These are phyloP conservation scores for Yamadazyma olivae DNA, from an alignment of 805 yeast species.

Conservation along the genomic window DNA sequence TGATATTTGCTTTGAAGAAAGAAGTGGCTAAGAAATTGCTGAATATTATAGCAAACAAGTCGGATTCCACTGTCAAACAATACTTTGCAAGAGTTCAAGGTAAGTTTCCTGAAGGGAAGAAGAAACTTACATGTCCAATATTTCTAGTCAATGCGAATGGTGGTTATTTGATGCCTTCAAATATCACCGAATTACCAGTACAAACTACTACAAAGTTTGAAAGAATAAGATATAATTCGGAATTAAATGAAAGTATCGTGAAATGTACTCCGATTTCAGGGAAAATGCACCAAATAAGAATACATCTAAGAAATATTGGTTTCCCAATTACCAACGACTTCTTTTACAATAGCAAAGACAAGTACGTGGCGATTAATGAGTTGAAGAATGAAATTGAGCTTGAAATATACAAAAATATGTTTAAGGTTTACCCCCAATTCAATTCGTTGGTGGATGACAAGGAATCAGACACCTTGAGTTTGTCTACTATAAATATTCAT, in stretches of 20 bases:
- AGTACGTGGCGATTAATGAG: slow-evolving; percentile 9
- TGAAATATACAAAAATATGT: slow-evolving; percentile 20
- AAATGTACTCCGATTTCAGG: slow-evolving; percentile 51
- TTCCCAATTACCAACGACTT: slow-evolving; percentile 84
- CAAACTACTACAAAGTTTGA: slow-evolving; percentile 33
- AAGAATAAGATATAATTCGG: slow-evolving; percentile 24
- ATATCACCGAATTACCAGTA: slow-evolving; percentile 20
- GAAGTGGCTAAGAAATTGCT: slow-evolving; percentile 29
- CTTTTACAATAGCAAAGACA: slow-evolving; percentile 21
- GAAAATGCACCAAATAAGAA: slow-evolving; percentile 55
- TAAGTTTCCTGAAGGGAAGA: slow-evolving; percentile 30
- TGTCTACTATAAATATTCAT: slow-evolving; percentile 1
- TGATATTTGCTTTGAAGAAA: slow-evolving; percentile 40
- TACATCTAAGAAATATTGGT: slow-evolving; percentile 59
- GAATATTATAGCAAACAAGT: slow-evolving; percentile 25
- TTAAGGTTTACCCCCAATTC: slow-evolving; percentile 5
- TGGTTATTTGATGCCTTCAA: slow-evolving; percentile 30
- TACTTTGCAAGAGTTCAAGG: slow-evolving; percentile 47
- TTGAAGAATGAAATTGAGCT: slow-evolving; percentile 21
- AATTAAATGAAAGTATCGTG: slow-evolving; percentile 40
- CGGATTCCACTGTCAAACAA: slow-evolving; percentile 30
- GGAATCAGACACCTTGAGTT: background rate
- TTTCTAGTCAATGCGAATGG: slow-evolving; percentile 33
- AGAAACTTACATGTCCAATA: slow-evolving; percentile 37
- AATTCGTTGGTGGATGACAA: slow-evolving; percentile 1